phyloP scores from a whole-genome alignment of 1,284 basidiomycete species.

The Moesziomyces sp. region DNA sequence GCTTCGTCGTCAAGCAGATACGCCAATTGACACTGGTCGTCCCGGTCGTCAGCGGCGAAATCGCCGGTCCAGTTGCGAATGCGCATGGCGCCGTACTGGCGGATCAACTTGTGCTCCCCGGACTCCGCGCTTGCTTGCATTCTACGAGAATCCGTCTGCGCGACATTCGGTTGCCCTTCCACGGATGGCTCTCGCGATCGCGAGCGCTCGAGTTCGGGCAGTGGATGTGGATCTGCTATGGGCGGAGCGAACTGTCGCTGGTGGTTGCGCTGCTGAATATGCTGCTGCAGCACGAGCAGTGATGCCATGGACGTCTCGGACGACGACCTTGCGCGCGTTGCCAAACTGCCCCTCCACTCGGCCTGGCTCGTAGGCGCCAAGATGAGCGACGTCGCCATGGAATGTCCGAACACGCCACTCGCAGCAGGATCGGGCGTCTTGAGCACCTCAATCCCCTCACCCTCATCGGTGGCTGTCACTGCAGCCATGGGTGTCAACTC shows the following conservation, averaged over 20 bases:
- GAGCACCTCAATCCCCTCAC: constrained; percentile 8
- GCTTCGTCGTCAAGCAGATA: background rate
- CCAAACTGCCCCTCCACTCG: background rate
- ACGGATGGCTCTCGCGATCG: background rate
- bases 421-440: constrained; percentile 6
- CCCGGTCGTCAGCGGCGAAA: background rate
- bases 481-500: background rate
- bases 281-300: constrained; percentile 21
- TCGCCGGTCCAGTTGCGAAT: constrained; percentile 2
- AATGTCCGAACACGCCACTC: background rate
- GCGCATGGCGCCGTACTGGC: constrained; percentile 22
- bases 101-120: background rate
- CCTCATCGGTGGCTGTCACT: background rate
- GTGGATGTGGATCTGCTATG: constrained; percentile 8
- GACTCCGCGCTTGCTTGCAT: constrained; percentile 2
- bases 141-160: background rate
- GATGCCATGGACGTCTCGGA: constrained; percentile 21
- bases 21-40: background rate
- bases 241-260: constrained; percentile 8
- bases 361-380: background rate
- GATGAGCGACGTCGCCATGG: background rate
- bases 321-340: background rate
- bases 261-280: constrained; percentile 16
- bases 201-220: background rate
- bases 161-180: background rate